Conservation (phyloP, 2,329 filamentous ascomycete species). For the Aspergillus sergii region DNA sequence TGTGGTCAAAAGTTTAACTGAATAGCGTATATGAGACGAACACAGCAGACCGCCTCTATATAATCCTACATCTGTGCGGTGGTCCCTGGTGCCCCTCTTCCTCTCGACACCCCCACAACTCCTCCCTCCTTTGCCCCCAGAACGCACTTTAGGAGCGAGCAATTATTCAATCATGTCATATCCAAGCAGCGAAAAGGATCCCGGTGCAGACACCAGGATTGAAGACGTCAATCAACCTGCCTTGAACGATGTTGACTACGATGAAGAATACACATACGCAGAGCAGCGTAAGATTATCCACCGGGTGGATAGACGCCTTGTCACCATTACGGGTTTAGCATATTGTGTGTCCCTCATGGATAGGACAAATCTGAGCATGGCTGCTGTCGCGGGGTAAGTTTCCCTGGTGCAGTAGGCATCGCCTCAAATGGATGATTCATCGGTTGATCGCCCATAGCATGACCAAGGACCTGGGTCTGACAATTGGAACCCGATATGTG, state of each 20-base stretch:
- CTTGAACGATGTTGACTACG: slow-evolving; percentile 20
- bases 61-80: neutral
- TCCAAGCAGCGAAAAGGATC: neutral
- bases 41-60: neutral
- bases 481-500: slow-evolving; percentile 30
- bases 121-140: neutral
- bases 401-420: slow-evolving; percentile 47
- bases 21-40: neutral
- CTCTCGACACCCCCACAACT: neutral
- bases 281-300: slow-evolving; percentile 71
- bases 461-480: slow-evolving; percentile 30
- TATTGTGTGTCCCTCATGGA: slow-evolving; percentile 81
- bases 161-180: neutral
- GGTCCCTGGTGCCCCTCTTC: neutral
- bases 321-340: slow-evolving; percentile 64
- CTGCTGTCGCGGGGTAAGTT: slow-evolving; percentile 68
- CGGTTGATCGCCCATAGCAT: slow-evolving; percentile 54
- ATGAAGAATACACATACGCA: slow-evolving; percentile 53
- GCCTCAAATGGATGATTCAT: slow-evolving; percentile 19
- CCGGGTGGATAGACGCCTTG: slow-evolving; percentile 67
- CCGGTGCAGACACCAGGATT: slow-evolving; percentile 5
- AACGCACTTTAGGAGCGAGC: neutral
- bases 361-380: slow-evolving; percentile 70
- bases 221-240: slow-evolving; percentile 20
- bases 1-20: neutral